Conservation (phyloP, 1,284 basidiomycete genomes). For the Leucoagaricus sp. region DNA sequence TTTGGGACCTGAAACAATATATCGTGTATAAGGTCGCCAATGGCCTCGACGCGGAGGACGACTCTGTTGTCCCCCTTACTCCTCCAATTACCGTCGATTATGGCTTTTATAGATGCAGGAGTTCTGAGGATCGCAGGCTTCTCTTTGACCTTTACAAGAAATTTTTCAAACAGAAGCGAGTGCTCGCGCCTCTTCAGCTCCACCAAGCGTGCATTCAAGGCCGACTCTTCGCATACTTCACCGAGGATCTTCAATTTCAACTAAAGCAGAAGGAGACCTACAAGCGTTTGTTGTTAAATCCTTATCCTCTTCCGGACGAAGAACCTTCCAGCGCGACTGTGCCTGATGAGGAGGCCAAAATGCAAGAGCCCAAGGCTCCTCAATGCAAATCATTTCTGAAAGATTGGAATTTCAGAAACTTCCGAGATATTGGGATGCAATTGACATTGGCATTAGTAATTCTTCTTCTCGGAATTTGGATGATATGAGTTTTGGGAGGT, state of each 20-base stretch:
- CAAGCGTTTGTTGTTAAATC: constrained; percentile 27
- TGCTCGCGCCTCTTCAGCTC: constrained; percentile 26
- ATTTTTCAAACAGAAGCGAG: constrained; percentile 23
- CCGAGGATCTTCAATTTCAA: constrained; percentile 19
- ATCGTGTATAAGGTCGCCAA: not conserved
- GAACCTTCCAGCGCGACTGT: too few species aligned
- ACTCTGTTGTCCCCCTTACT: not conserved
- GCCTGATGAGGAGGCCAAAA: too few species aligned
- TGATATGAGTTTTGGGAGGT: too few species aligned
- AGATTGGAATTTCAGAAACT: too few species aligned
- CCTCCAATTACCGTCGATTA: constrained; percentile 32
- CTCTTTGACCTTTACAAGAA: constrained; percentile 33
- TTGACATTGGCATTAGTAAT: too few species aligned
- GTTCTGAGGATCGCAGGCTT: constrained; percentile 23
- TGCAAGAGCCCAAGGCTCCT: too few species aligned
- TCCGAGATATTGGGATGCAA: too few species aligned
- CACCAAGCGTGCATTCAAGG: constrained; percentile 37
- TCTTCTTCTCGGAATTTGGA: too few species aligned
- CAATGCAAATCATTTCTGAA: too few species aligned
- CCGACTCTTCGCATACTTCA: constrained; percentile 30
- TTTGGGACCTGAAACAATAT: not conserved
- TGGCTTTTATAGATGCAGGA: constrained; percentile 38
- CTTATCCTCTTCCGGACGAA: constrained; percentile 20
- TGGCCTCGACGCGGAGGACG: too few species aligned
- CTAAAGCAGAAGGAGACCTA: not conserved